Percentiles rank a stretch among this genome's conserved stretches.
Conservation (phyloP, 306 rosid genomes). For the Castanospermum australe region DNA sequence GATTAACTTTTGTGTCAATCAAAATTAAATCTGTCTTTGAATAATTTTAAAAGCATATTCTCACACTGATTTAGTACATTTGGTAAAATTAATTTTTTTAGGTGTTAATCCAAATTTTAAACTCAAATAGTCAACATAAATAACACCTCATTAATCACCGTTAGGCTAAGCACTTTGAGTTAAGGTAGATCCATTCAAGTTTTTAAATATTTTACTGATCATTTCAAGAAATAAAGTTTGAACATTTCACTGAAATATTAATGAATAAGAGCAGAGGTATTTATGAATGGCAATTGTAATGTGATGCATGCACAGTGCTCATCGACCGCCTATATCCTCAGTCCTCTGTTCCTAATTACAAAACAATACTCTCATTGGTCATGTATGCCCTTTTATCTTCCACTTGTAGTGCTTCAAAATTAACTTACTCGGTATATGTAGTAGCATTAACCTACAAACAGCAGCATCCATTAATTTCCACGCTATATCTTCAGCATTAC, state of each 20-base stretch:
- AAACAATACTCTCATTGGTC: conserved; percentile 8
- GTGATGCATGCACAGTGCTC: conserved; percentile 4
- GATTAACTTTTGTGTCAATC: too few species aligned
- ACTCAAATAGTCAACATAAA: too few species aligned
- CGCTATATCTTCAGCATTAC: not conserved
- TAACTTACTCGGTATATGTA: not conserved
- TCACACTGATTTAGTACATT: too few species aligned
- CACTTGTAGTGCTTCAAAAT: conserved; percentile 12
- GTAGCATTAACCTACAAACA: not conserved
- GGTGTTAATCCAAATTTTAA: too few species aligned
- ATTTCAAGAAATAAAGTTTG: not conserved
- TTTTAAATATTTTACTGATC: conserved; percentile 25
- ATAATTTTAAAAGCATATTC: too few species aligned
- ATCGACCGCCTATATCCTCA: not conserved
- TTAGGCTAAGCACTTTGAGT: too few species aligned
- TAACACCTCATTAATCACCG: too few species aligned
- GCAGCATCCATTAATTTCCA: not conserved
- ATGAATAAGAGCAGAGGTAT: conserved; percentile 30
- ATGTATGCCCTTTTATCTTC: not conserved
- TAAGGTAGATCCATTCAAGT: conserved; percentile 13
- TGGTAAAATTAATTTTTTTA: too few species aligned
- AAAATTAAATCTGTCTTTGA: too few species aligned
- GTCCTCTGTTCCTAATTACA: not conserved
- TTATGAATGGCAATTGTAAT: conserved; percentile 23
- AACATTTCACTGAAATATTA: conserved; percentile 23